These are phyloP conservation scores for Candida nonsorbophila DNA, from an alignment of 805 yeast species.

Conservation along the genomic window DNA sequence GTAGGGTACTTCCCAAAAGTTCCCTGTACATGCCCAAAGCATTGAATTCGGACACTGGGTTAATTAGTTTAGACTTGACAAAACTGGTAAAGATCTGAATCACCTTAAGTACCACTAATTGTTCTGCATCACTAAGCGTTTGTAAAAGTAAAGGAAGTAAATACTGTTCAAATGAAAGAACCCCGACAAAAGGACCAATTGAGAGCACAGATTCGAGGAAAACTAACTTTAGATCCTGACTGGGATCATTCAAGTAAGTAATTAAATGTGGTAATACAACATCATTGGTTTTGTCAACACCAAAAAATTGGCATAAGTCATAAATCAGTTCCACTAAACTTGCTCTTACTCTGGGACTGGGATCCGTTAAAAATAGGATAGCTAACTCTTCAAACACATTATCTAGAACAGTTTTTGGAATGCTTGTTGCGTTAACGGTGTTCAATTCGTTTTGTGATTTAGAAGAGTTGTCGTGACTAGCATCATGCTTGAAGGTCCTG, in stretches of 20 bases:
- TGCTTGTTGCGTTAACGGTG: conserved; percentile 11
- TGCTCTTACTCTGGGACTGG: conserved; percentile 58
- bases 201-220: conserved; percentile 70
- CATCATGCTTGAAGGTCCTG: conserved; percentile 35
- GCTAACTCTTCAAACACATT: conserved; percentile 62
- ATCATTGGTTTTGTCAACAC: conserved; percentile 84
- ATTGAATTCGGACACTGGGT: conserved; percentile 30
- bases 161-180: conserved; percentile 78
- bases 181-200: conserved; percentile 77
- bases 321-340: conserved; percentile 67
- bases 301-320: conserved; percentile 76
- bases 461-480: conserved; percentile 1
- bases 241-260: conserved; percentile 81
- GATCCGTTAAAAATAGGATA: conserved; percentile 63
- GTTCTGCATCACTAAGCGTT: conserved; percentile 79
- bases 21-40: conserved; percentile 34
- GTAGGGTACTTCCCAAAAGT: conserved; percentile 30
- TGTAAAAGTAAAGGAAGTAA: conserved; percentile 81
- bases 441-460: conserved; percentile 3
- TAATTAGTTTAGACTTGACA: conserved; percentile 25
- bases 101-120: conserved; percentile 68
- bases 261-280: conserved; percentile 84
- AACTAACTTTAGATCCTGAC: conserved; percentile 59
- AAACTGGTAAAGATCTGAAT: conserved; percentile 37
- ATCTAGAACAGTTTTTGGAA: conserved; percentile 40